Evolutionary conservation across 78 protist species (phyloP).

Genomic region (Protostelium mycophagum): DNA sequence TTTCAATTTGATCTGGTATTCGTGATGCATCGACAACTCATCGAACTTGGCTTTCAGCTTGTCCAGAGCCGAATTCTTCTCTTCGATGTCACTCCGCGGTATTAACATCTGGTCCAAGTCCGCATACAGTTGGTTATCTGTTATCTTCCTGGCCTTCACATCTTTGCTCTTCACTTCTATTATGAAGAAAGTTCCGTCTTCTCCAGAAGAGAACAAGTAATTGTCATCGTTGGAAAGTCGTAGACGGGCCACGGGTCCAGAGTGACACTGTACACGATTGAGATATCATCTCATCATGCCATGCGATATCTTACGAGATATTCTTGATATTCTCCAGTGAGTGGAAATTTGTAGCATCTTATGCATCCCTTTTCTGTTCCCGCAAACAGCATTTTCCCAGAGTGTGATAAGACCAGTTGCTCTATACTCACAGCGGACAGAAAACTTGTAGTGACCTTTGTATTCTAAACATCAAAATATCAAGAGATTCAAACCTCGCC

Average conservation of each 20-base stretch:
- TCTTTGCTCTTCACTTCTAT: constrained; percentile 31
- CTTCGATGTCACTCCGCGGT: constrained; percentile 49
- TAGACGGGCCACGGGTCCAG: constrained; percentile 21
- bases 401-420: constrained; percentile 32
- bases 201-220: constrained; percentile 41
- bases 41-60: constrained; percentile 31
- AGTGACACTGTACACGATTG: constrained; percentile 2
- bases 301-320: neutral
- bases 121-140: neutral
- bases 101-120: constrained; percentile 46
- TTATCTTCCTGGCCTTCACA: constrained; percentile 14
- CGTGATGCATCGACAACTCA: constrained; percentile 33
- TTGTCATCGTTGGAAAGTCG: constrained; percentile 38
- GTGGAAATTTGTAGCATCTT: constrained; percentile 35
- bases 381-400: constrained; percentile 34
- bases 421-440: neutral
- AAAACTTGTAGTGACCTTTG: neutral
- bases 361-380: constrained; percentile 33
- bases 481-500: neutral
- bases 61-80: constrained; percentile 12
- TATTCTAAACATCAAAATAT: neutral
- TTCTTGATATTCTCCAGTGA: neutral
- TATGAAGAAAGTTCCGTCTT: constrained; percentile 47
- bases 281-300: constrained; percentile 14
- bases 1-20: constrained; percentile 25